A percentile compares a stretch with the other conserved stretches of the same genome.
Conservation (phyloP, 176 grass and related monocot species). For the Avena eriantha region DNA sequence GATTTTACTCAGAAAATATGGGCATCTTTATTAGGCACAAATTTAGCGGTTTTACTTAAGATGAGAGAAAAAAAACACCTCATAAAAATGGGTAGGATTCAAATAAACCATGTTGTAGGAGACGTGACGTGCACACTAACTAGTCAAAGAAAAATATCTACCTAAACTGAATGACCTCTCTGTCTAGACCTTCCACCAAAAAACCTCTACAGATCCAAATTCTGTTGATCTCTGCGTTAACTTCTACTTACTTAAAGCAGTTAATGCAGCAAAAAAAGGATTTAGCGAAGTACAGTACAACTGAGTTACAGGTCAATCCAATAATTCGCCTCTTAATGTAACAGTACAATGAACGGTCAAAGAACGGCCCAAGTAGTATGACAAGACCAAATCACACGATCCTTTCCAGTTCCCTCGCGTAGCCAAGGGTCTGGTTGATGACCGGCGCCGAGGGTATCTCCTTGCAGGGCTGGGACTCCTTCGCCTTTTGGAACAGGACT, state of each 20-base stretch:
- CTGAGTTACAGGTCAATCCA: slow-evolving; percentile 14
- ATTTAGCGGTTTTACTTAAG: too few species aligned
- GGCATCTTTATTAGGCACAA: too few species aligned
- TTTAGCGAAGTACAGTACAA: slow-evolving; percentile 23
- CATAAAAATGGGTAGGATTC: too few species aligned
- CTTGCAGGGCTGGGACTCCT: slow-evolving; percentile 88
- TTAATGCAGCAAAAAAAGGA: background rate
- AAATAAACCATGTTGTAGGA: too few species aligned
- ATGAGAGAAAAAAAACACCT: too few species aligned
- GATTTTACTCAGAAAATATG: too few species aligned
- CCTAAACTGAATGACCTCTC: background rate
- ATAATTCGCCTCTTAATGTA: slow-evolving; percentile 11
- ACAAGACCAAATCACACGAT: slow-evolving; percentile 61
- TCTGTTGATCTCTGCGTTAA: background rate
- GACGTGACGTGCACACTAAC: too few species aligned
- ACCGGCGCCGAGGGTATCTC: slow-evolving; percentile 85
- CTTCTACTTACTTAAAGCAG: too few species aligned
- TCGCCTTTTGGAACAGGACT: slow-evolving; percentile 88
- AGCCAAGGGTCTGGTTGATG: slow-evolving; percentile 92
- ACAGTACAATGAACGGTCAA: background rate
- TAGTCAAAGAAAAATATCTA: background rate
- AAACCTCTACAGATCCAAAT: background rate
- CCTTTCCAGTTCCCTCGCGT: slow-evolving; percentile 87
- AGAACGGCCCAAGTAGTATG: background rate
- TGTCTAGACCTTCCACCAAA: background rate